Percentiles rank a stretch among this genome's conserved stretches.
phyloP scores from a whole-genome alignment of 768 basidiomycete species.

The Hemileccinum impolitum region DNA sequence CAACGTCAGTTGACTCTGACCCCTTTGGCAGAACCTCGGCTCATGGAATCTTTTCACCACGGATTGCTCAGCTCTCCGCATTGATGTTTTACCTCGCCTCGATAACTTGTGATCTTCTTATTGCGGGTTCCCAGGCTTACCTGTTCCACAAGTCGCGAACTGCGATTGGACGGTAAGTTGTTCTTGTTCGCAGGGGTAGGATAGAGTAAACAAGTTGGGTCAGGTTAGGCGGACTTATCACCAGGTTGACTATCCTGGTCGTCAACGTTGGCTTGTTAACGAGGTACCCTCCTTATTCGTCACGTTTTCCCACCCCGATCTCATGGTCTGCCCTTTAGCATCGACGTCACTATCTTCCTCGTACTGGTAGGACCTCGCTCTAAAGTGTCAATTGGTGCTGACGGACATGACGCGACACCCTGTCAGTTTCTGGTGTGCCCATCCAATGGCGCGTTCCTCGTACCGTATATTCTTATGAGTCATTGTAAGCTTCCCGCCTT shows the following conservation, averaged over 20 bases:
- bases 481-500: conserved; percentile 24
- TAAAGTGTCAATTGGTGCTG: background rate
- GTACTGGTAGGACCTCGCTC: conserved; percentile 16
- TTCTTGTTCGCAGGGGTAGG: background rate
- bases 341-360: conserved; percentile 29
- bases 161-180: conserved; percentile 23
- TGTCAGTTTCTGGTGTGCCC: conserved; percentile 35
- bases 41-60: background rate
- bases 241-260: conserved; percentile 32
- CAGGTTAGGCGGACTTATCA: conserved; percentile 33
- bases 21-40: background rate
- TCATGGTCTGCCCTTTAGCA: conserved; percentile 13
- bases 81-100: conserved; percentile 33
- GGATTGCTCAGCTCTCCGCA: conserved; percentile 27
- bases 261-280: conserved; percentile 36
- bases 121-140: conserved; percentile 33
- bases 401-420: background rate
- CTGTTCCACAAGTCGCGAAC: conserved; percentile 31
- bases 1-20: conserved; percentile 21
- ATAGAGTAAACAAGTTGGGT: background rate
- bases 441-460: conserved; percentile 33
- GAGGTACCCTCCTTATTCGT: conserved; percentile 19
- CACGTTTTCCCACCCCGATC: background rate
- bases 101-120: conserved; percentile 32
- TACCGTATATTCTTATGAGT: conserved; percentile 38